Conservation (phyloP, 75 land plant species). For the Pinus taeda region DNA sequence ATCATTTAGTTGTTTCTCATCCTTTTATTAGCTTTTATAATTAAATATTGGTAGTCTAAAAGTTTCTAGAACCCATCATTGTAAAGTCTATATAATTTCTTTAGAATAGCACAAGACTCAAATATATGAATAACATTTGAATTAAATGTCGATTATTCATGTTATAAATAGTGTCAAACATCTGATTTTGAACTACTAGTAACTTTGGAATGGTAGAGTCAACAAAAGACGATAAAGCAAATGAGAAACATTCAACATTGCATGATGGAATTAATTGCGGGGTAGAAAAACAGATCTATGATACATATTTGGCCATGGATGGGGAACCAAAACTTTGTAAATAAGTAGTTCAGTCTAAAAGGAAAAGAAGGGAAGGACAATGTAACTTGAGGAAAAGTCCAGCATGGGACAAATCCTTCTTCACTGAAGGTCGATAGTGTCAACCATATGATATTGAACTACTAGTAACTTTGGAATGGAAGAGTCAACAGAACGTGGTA, state of each 20-base stretch:
- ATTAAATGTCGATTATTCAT: not conserved
- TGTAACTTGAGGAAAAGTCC: conserved; percentile 78
- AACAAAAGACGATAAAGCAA: not conserved
- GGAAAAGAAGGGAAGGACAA: conserved; percentile 26
- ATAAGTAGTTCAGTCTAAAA: conserved; percentile 24
- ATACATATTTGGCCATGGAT: not conserved
- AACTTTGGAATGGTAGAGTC: not conserved
- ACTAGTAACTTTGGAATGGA: not conserved
- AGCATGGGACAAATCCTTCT: conserved; percentile 92
- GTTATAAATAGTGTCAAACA: not conserved
- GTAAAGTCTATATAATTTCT: not conserved
- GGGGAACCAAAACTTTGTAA: conserved; percentile 9
- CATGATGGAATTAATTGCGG: not conserved
- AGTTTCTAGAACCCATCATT: not conserved
- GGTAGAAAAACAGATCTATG: not conserved
- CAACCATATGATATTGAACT: not conserved
- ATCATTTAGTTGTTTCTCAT: not conserved
- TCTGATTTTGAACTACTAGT: not conserved
- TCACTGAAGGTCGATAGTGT: conserved; percentile 24
- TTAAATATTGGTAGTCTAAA: too few species aligned
- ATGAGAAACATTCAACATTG: not conserved
- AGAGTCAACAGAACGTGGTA: not conserved
- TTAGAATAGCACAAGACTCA: not conserved
- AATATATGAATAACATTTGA: not conserved
- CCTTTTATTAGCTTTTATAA: not conserved